These are phyloP conservation scores for Cerioporus squamosus DNA, from an alignment of 1,284 basidiomycete genomes.

Conservation along the genomic window DNA sequence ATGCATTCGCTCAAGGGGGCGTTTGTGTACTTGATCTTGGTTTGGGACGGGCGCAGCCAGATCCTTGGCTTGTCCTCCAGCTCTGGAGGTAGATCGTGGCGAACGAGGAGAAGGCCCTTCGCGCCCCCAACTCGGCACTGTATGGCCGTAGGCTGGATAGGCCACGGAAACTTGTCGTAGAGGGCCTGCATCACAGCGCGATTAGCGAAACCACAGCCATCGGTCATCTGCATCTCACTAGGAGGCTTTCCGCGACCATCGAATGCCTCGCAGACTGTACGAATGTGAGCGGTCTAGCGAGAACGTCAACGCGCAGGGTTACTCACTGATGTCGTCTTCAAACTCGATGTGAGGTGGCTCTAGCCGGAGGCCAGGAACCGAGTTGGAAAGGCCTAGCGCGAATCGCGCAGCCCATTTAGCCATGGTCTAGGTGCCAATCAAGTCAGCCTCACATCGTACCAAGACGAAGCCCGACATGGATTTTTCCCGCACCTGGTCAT, in stretches of 20 bases:
- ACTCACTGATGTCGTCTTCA: constrained; percentile 38
- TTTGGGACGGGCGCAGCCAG: constrained; percentile 46
- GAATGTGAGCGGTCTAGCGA: constrained; percentile 14
- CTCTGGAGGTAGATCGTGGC: constrained; percentile 12
- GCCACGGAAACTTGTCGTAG: constrained; percentile 34
- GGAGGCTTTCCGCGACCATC: constrained; percentile 30
- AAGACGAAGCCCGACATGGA: background rate
- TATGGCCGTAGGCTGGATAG: constrained; percentile 40
- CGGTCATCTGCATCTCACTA: constrained; percentile 45
- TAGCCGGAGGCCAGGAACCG: constrained; percentile 41
- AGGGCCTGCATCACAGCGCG: constrained; percentile 33
- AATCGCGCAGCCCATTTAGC: constrained; percentile 46
- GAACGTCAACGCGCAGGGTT: constrained; percentile 21
- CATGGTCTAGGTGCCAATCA: constrained; percentile 34
- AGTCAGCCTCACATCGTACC: background rate
- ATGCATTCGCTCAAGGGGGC: constrained; percentile 4
- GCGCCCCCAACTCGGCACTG: constrained; percentile 46
- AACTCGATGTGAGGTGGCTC: constrained; percentile 28
- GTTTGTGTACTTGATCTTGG: constrained; percentile 42
- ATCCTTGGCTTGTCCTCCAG: constrained; percentile 30
- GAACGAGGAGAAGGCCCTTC: constrained; percentile 32
- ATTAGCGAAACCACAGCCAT: constrained; percentile 48
- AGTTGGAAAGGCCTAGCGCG: constrained; percentile 43
- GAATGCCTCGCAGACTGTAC: constrained; percentile 22
- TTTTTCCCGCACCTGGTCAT: constrained; percentile 34